Base-by-base conservation (phyloP, 495 filamentous ascomycete genomes). In the Glutinoglossum americanum region DNA sequence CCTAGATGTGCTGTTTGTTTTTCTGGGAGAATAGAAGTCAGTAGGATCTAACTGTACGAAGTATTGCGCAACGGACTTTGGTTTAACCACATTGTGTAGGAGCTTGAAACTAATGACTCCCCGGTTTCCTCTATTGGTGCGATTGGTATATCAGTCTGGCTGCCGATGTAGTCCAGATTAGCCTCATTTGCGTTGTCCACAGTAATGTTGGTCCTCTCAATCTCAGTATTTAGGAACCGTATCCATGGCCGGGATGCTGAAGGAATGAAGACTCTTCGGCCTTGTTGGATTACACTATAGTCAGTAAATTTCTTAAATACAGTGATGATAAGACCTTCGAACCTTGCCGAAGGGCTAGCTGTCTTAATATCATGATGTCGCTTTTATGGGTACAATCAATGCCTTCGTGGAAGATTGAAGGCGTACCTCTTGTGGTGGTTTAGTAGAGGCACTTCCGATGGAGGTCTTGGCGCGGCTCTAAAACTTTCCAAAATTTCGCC, bases 1-100 rank as follows among this genome's bases (percentile, higher is more conserved):
- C 85, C 85, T 17, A 86, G 61, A 3, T 64, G 63, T 27, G 66
- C 68, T 10, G 71, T 73, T 1, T 55, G 49, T 53, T 62, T 45
- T 57, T 70, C 69, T 65, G 13, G 49, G 9, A 32, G 23, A n/a
- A 17, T 30, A 21, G 15, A 25, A 19, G 49, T 53, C 17, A 53
- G 49, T 17, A 32, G 6, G 25, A 19, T 17, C 25, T 7, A 53
- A 30, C 26, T 53, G 47, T 25, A 23, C 21, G 30, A 17, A 53
- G 23, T 6, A 19, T 13, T 30, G 49, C 47, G 47, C 15, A 17
- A 53, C 49, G 5, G 30, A 53, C 49, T 23, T 30, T 53, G 49
- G 3, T 53, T 28, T n/a, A 3, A 21, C 25, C 23, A 53, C 30
- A 30, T 53, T 3, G 5, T 15, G 17, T 53, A 30, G 5, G 26